Base-by-base conservation (phyloP, 257 asterid species). In the Osmanthus fragrans region DNA sequence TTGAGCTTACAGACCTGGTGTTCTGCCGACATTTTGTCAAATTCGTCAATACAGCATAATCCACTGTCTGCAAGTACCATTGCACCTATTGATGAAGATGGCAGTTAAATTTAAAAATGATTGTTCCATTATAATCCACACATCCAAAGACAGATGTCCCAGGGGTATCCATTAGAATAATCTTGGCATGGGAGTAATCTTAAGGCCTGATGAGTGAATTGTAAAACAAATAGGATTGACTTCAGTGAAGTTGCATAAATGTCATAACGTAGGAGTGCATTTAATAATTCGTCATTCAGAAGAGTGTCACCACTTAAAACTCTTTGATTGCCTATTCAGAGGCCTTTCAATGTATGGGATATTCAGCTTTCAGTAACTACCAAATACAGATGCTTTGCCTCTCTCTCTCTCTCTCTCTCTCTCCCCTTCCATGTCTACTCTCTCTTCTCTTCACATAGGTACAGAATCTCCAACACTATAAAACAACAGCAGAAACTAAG, bases 61-160 rank as follows among this genome's bases (percentile, higher is more conserved):
- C 99, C 98, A 79, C 97, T 86, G 87, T 95, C 99, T 16, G 99
- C 98, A 80, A 93, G 96, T 84, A 95, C 99, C 99, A 95, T 95
- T 39, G 99, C 99, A 76, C 99, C 98, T 95, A 76, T 76, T 79
- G 82, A 76, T 37, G 76, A 72, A 70, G 23, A 74, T 32, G 23
- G 64, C 54, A 29, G 68, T 73, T 74, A 56, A 45, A 37, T 76
- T 81, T 69, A 75, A 78, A 72, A 80, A 74, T 54, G 51, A 40
- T 42, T 12, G 72, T 71, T 27, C 60, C 49, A n/a, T 70, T 30
- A 40, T 45, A 12, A 49, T 73, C 70, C 78, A 70, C 76, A 70
- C 58, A 70, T 18, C 65, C 54, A 77, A 47, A 5, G 72, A 49
- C 47, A 58, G 3, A 33, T 27, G 37, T 72, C 47, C 15, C 15